Conservation (phyloP, 2,329 filamentous ascomycete genomes). For the Sodiomyces alkalinus region DNA sequence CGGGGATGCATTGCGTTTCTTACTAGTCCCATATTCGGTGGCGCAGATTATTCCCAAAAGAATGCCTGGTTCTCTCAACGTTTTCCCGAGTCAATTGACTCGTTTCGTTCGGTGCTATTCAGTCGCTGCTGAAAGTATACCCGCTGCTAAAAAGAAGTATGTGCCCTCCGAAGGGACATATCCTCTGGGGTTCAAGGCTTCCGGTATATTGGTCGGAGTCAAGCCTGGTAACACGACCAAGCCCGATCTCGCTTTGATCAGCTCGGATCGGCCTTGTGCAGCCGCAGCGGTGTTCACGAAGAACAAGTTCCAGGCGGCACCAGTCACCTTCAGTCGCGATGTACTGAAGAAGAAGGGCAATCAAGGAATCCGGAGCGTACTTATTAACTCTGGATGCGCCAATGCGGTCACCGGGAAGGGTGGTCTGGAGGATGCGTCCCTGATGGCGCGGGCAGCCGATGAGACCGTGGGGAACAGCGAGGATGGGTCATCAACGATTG, state of each 20-base stretch:
- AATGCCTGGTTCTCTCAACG: conserved; percentile 8
- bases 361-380: conserved; percentile 59
- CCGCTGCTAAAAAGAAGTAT: conserved; percentile 76
- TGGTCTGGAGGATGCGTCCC: conserved; percentile 72
- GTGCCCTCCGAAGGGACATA: conserved; percentile 75
- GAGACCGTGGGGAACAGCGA: conserved; percentile 31
- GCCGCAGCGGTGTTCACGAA: conserved; percentile 92
- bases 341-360: conserved; percentile 53
- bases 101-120: conserved; percentile 34
- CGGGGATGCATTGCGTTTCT: too few species aligned
- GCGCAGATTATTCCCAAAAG: too few species aligned
- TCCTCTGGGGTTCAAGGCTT: conserved; percentile 76
- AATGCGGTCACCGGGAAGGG: conserved; percentile 92
- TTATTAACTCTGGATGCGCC: conserved; percentile 92
- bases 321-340: conserved; percentile 70
- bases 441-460: conserved; percentile 72
- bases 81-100: conserved; percentile 7
- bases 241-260: conserved; percentile 79
- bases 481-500: conserved; percentile 48
- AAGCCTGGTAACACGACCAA: conserved; percentile 86
- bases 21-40: too few species aligned
- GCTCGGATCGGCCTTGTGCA: conserved; percentile 72
- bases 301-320: conserved; percentile 95
- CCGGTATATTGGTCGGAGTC: conserved; percentile 80
- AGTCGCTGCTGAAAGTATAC: conserved; percentile 46